A percentile compares a stretch with the other conserved stretches of the same genome.
Evolutionary conservation across 495 filamentous ascomycete species (phyloP).

Genomic region (Clavariopsis aquatica): DNA sequence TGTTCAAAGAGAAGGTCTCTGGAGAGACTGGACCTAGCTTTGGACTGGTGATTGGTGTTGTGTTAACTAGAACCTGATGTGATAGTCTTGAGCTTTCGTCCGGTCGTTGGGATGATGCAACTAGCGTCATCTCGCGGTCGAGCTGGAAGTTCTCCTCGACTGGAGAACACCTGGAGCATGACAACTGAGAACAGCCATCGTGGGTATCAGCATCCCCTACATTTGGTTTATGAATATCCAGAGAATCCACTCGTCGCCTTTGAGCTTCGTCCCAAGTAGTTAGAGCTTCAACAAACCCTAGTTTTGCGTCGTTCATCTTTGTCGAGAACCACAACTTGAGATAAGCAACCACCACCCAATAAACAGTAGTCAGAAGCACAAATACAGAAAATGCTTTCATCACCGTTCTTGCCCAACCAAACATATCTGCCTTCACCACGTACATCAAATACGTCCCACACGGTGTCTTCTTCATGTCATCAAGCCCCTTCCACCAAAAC

Average conservation of each 20-base stretch:
- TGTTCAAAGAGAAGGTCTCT: not conserved
- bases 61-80: not conserved
- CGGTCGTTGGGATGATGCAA: not conserved
- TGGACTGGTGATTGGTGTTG: no score
- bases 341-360: not conserved
- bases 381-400: not conserved
- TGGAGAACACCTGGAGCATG: not conserved
- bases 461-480: not conserved
- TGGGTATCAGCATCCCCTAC: not conserved
- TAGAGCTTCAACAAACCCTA: not conserved
- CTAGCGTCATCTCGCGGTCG: not conserved
- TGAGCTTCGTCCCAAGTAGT: not conserved
- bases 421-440: not conserved
- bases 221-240: no score
- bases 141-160: not conserved
- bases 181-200: not conserved
- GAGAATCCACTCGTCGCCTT: no score
- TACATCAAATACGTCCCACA: not conserved
- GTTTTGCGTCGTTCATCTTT: no score
- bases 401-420: not conserved
- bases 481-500: slow-evolving; percentile 5
- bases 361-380: not conserved
- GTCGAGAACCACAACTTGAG: not conserved
- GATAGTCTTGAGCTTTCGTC: not conserved
- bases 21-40: no score